Percentiles rank a stretch among this genome's conserved stretches.
Conservation (phyloP, 2,329 filamentous ascomycete species). For the Trichoderma gracile region DNA sequence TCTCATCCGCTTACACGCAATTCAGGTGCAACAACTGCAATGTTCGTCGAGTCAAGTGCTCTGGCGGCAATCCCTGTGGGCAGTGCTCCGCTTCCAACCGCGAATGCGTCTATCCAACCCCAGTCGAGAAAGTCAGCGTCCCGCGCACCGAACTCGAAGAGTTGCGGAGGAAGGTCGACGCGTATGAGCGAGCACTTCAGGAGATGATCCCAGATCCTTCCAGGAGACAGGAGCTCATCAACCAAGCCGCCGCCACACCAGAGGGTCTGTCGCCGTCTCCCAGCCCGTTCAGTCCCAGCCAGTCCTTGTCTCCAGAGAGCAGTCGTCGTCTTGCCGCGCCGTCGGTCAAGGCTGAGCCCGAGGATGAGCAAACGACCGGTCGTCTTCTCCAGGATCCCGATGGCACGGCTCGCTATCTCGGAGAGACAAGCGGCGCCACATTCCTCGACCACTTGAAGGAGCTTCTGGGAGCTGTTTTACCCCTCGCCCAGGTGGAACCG, state of each 20-base stretch:
- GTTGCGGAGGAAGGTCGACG: slow-evolving; percentile 42
- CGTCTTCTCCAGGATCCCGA: slow-evolving; percentile 47
- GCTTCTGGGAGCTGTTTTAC: slow-evolving; percentile 46
- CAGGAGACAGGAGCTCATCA: slow-evolving; percentile 39
- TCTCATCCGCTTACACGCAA: neutral
- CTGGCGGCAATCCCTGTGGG: slow-evolving; percentile 50
- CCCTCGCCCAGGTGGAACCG: slow-evolving; percentile 34
- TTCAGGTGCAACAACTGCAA: slow-evolving; percentile 56
- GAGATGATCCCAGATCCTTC: slow-evolving; percentile 41
- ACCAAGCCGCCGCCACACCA: slow-evolving; percentile 31
- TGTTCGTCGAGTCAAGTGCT: slow-evolving; percentile 54
- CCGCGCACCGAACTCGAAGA: slow-evolving; percentile 45
- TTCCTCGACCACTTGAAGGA: slow-evolving; percentile 53
- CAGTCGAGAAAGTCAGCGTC: slow-evolving; percentile 47
- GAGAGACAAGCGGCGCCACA: slow-evolving; percentile 52
- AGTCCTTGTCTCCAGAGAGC: slow-evolving; percentile 2
- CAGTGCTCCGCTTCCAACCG: slow-evolving; percentile 48
- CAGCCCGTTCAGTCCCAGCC: slow-evolving; percentile 25
- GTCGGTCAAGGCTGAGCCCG: slow-evolving; percentile 27
- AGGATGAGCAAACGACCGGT: slow-evolving; percentile 32
- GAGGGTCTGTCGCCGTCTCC: slow-evolving; percentile 30
- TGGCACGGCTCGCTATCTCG: slow-evolving; percentile 49
- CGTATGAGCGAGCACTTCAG: slow-evolving; percentile 45
- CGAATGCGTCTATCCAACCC: slow-evolving; percentile 50
- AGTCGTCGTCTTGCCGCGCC: slow-evolving; percentile 10